A percentile compares a stretch with the other conserved stretches of the same genome.
Conservation (phyloP, 2,329 filamentous ascomycete genomes). For the Grosmannia huntii region DNA sequence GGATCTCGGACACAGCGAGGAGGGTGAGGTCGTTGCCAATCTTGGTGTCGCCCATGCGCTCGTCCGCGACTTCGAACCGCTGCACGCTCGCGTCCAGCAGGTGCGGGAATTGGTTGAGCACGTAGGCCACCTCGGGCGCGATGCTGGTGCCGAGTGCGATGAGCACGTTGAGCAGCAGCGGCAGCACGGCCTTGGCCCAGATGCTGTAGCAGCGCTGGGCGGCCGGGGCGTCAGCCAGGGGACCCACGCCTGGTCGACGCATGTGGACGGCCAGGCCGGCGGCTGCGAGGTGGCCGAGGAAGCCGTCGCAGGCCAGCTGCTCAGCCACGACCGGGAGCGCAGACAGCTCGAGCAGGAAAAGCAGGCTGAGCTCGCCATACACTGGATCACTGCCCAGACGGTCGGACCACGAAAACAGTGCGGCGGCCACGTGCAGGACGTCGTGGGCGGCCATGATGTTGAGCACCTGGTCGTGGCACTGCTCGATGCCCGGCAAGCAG, state of each 20-base stretch:
- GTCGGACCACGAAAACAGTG: conserved; percentile 90
- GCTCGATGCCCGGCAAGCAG: conserved; percentile 57
- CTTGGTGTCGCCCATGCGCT: neutral
- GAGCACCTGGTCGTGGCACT: conserved; percentile 57
- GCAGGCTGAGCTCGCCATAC: conserved; percentile 82
- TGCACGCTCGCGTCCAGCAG: conserved; percentile 62
- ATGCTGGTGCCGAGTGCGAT: conserved; percentile 68
- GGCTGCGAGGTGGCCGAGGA: conserved; percentile 66
- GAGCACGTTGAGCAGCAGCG: conserved; percentile 78
- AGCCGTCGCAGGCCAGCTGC: conserved; percentile 75
- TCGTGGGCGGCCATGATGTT: conserved; percentile 58
- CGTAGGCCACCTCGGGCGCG: conserved; percentile 71
- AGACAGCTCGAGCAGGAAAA: conserved; percentile 81
- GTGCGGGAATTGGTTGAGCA: conserved; percentile 78
- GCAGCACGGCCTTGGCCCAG: conserved; percentile 80
- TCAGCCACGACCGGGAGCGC: conserved; percentile 71
- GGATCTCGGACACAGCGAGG: conserved; percentile 60
- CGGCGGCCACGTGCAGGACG: conserved; percentile 67
- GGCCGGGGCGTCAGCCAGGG: conserved; percentile 60
- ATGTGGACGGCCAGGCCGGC: conserved; percentile 71
- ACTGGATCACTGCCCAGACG: conserved; percentile 70
- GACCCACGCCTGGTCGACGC: conserved; percentile 57
- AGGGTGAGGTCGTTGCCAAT: conserved; percentile 49
- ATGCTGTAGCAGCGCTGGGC: conserved; percentile 70
- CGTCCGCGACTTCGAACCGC: conserved; percentile 45